Evolutionary conservation across 306 rosid species (phyloP), one percentile per base, ranked within the genome.

Genomic region (Fagus crenata): DNA sequence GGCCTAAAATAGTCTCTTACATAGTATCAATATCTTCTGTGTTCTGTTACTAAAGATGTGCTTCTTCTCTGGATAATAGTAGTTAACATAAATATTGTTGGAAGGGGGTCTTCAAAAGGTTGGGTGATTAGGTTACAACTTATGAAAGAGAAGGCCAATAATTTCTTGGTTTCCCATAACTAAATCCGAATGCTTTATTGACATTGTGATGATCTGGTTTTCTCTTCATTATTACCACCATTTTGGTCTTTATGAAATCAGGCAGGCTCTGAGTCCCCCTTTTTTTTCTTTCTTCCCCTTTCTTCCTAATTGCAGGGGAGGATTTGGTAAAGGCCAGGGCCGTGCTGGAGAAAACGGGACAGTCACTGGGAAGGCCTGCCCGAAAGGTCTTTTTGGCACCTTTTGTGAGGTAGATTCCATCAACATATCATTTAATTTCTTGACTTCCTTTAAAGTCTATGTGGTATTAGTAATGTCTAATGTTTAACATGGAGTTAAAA

Each of bases 301-400:
- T 37, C 49, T 37, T 49, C 71, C 71, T 74, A 65, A 69, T 85
- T 67, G 71, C 90, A 94, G 98, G 82, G 98, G 97, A 79, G 98
- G 98, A 73, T 53, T 77, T 43, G 96, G 98, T 78, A 91, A 92
- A 84, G 97, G 91, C 67, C 90, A 80, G 71, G 98, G 96, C 78
- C 88, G 77, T 84, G 83, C 87, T 59, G 98, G 98, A 43, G 86
- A 90, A 80, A 92, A 92, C 71, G 98, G 98, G 53, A 87, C 96
- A 36, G 73, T 90, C 75, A 90, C 91, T 75, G 98, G 97, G 84
- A 82, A 65, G 81, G 87, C 89, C 74, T 94, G 98, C 72, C 98
- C 98, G 22, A 80, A 77, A 83, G 98, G 98, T 83, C 93, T 94
- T 31, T 92, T 85, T 78, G 97, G 98, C 55, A 86, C 89, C 81